Conservation (phyloP, 1,284 basidiomycete genomes). For the Cystobasidium pallidum region DNA sequence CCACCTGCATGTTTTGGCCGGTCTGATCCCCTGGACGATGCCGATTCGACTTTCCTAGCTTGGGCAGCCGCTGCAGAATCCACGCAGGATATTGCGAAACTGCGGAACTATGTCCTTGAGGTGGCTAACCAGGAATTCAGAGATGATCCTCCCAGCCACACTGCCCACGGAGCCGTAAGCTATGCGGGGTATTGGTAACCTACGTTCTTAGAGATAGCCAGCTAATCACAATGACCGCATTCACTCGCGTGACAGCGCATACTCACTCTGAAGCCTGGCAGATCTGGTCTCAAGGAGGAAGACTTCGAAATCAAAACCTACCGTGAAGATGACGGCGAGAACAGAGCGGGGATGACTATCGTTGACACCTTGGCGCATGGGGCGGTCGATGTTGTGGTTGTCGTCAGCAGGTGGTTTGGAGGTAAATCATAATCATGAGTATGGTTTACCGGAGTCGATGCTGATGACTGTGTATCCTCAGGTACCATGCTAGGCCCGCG, state of each 20-base stretch:
- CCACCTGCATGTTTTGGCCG: constrained; percentile 5
- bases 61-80: constrained; percentile 28
- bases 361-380: constrained; percentile 30
- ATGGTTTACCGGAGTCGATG: too few relatives aligned
- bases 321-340: constrained; percentile 34
- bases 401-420: constrained; percentile 41
- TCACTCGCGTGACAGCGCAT: constrained; percentile 21
- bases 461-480: not conserved
- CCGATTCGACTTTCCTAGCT: constrained; percentile 36
- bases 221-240: too few relatives aligned
- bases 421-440: too few relatives aligned
- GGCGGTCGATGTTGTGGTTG: constrained; percentile 19
- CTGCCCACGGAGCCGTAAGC: constrained; percentile 32
- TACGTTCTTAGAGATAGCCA: too few relatives aligned
- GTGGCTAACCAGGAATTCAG: constrained; percentile 18
- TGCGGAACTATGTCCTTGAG: constrained; percentile 35
- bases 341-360: constrained; percentile 33
- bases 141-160: constrained; percentile 31
- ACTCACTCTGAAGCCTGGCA: constrained; percentile 28
- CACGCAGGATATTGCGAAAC: constrained; percentile 24
- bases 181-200: not conserved
- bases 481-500: constrained; percentile 27
- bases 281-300: constrained; percentile 29
- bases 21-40: constrained; percentile 25
- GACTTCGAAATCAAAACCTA: constrained; percentile 36